These are phyloP conservation scores for Leishmania tarentolae DNA, from an alignment of 208 protist genomes.

Conservation along the genomic window DNA sequence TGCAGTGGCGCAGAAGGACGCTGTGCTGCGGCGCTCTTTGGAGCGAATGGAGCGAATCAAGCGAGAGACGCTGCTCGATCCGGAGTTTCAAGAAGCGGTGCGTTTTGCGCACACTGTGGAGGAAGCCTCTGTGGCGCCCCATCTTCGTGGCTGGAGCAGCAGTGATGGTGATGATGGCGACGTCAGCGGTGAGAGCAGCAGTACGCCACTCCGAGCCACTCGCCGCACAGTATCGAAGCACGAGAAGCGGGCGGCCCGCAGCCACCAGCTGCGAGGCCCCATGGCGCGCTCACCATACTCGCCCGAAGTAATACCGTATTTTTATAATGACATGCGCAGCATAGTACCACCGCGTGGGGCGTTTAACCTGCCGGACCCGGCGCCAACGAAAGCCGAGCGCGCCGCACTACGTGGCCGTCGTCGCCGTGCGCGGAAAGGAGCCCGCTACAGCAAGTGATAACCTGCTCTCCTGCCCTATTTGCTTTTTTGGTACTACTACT, in stretches of 20 bases:
- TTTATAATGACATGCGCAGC: slow-evolving; percentile 59
- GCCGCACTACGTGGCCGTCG: slow-evolving; percentile 30
- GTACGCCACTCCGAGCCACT: neutral
- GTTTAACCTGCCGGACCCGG: slow-evolving; percentile 70
- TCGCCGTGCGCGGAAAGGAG: slow-evolving; percentile 23
- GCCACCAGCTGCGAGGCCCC: slow-evolving; percentile 16
- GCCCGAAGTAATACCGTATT: slow-evolving; percentile 75
- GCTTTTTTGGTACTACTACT: slow-evolving; percentile 1
- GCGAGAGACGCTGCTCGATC: slow-evolving; percentile 66
- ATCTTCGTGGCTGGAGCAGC: slow-evolving; percentile 28
- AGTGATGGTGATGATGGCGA: neutral
- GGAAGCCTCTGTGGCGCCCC: slow-evolving; percentile 38
- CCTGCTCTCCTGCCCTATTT: neutral
- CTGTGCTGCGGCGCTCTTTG: slow-evolving; percentile 41
- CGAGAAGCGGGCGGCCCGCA: slow-evolving; percentile 24
- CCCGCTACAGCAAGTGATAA: slow-evolving; percentile 34
- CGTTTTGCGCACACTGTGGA: slow-evolving; percentile 56
- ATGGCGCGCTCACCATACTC: slow-evolving; percentile 34
- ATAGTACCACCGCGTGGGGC: slow-evolving; percentile 65
- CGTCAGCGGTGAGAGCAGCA: neutral
- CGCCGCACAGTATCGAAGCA: slow-evolving; percentile 18
- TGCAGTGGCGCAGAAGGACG: slow-evolving; percentile 51
- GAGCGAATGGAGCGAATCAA: slow-evolving; percentile 77
- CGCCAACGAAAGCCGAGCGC: slow-evolving; percentile 46
- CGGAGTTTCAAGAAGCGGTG: slow-evolving; percentile 74